Conservation (phyloP, 805 yeast genomes). For the Pichia occidentalis region DNA sequence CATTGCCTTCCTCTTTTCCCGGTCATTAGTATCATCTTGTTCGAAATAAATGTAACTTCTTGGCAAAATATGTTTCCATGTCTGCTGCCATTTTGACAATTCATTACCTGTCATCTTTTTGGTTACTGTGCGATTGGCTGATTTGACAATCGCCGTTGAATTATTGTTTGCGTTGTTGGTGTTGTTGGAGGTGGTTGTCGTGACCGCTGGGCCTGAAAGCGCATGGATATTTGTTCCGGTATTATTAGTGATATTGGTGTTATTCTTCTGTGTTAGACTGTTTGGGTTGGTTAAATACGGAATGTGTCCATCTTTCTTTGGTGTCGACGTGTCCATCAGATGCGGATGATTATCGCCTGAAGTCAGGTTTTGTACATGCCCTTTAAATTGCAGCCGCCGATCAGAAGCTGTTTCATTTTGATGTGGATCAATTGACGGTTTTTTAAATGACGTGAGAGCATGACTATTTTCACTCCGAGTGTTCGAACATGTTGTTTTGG, state of each 20-base stretch:
- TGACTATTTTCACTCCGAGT: neutral
- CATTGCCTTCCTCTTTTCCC: slow-evolving; percentile 31
- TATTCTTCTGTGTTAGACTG: slow-evolving; percentile 9
- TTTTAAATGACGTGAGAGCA: neutral
- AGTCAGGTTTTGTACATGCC: slow-evolving; percentile 10
- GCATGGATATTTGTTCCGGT: neutral
- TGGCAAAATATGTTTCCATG: slow-evolving; percentile 54
- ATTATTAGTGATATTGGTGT: neutral
- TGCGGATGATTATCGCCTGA: slow-evolving; percentile 5
- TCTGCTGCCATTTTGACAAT: slow-evolving; percentile 49
- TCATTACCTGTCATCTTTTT: slow-evolving; percentile 33
- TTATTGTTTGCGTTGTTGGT: neutral
- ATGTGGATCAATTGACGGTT: neutral
- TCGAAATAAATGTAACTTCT: slow-evolving; percentile 55
- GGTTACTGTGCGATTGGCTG: slow-evolving; percentile 11
- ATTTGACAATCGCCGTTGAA: neutral
- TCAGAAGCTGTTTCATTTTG: neutral
- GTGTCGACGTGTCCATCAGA: slow-evolving; percentile 15
- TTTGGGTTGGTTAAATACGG: slow-evolving; percentile 8
- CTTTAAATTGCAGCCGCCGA: neutral
- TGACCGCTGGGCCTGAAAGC: neutral
- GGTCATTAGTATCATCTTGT: slow-evolving; percentile 31
- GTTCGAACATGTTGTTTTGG: neutral
- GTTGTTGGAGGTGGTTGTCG: slow-evolving; percentile 5
- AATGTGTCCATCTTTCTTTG: slow-evolving; percentile 16